These are phyloP conservation scores for Colletotrichum zoysiae DNA, from an alignment of 2,329 filamentous ascomycete species.

Conservation along the genomic window DNA sequence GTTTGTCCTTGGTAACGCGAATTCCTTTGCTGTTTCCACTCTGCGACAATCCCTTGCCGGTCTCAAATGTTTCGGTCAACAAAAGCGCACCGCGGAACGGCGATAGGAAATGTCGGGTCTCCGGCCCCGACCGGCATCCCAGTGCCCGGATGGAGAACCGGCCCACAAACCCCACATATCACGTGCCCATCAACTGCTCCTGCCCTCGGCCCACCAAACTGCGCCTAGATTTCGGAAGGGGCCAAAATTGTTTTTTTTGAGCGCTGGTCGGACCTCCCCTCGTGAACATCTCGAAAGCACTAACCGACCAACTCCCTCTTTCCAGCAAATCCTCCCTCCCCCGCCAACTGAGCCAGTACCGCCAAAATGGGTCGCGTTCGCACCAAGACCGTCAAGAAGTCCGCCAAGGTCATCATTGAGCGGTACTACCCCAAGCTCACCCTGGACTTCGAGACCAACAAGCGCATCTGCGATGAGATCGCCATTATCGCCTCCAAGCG, in stretches of 20 bases:
- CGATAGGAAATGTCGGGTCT: too few relatives aligned
- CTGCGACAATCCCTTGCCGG: not conserved
- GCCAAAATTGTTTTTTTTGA: conserved; percentile 15
- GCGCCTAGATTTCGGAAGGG: conserved; percentile 22
- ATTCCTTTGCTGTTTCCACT: not conserved
- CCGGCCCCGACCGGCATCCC: not conserved
- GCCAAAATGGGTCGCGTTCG: conserved; percentile 78
- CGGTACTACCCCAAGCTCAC: conserved; percentile 97
- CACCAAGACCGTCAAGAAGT: conserved; percentile 79
- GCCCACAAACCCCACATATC: not conserved
- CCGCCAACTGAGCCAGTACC: conserved; percentile 57
- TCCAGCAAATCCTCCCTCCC: conserved; percentile 43
- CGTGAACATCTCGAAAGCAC: conserved; percentile 66
- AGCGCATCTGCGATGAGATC: conserved; percentile 99
- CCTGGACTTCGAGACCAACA: conserved; percentile 99
- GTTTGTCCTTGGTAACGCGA: not conserved
- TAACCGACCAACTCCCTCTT: conserved; percentile 50
- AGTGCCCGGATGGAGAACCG: too few relatives aligned
- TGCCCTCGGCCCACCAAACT: conserved; percentile 24
- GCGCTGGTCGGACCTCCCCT: not conserved
- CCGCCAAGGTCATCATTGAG: conserved; percentile 99
- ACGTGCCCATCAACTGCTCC: not conserved
- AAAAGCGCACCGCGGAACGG: not conserved
- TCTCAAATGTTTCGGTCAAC: not conserved
- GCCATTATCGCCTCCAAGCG: conserved; percentile 99